Percentiles rank a stretch among this genome's conserved stretches.
Conservation (phyloP, 164 flowering plant genomes). For the Protea cynaroides region DNA sequence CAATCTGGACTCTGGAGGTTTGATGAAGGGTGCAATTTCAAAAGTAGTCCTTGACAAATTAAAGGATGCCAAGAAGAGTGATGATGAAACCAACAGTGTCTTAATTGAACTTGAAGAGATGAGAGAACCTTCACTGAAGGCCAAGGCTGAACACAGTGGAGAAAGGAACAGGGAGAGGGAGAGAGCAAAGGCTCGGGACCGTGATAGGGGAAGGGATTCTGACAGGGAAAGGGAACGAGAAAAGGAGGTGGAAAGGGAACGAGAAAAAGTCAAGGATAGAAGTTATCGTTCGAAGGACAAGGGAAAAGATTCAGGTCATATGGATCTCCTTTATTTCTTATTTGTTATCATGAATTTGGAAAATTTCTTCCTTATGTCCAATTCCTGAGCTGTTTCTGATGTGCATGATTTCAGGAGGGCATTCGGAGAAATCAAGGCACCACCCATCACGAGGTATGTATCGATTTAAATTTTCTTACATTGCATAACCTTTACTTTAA, state of each 20-base stretch:
- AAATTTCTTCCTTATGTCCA: background rate
- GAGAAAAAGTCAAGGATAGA: constrained; percentile 56
- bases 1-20: constrained; percentile 37
- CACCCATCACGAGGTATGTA: constrained; percentile 72
- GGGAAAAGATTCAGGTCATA: constrained; percentile 49
- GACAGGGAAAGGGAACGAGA: constrained; percentile 47
- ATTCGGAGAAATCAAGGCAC: constrained; percentile 65
- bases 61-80: constrained; percentile 64
- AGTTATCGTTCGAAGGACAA: constrained; percentile 66
- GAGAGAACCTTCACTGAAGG: constrained; percentile 39
- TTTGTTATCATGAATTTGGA: background rate
- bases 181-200: constrained; percentile 36
- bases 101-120: constrained; percentile 40
- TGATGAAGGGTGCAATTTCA: constrained; percentile 40
- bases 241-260: constrained; percentile 37
- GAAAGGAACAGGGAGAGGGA: constrained; percentile 53
- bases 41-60: constrained; percentile 42
- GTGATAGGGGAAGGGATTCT: constrained; percentile 73
- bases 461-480: background rate
- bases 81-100: constrained; percentile 45
- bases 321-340: background rate
- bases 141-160: constrained; percentile 46
- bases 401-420: constrained; percentile 40
- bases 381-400: background rate
- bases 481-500: too few species aligned